phyloP scores from a whole-genome alignment of 495 filamentous ascomycete genomes.

The Venustampulla echinocandica region DNA sequence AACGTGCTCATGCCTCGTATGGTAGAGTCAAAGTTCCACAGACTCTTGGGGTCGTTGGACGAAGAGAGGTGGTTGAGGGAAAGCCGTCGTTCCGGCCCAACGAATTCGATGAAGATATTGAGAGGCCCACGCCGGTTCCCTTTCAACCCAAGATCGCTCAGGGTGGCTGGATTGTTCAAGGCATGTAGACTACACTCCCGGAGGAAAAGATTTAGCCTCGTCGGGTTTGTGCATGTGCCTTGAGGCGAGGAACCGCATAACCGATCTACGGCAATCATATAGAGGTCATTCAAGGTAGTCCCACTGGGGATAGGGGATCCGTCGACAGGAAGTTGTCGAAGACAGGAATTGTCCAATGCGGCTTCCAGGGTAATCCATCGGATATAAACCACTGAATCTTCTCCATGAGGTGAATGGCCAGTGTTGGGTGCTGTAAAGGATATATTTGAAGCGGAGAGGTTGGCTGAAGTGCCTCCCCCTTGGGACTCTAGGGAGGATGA shows the following conservation, averaged over 20 bases:
- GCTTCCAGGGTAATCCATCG: slow-evolving; percentile 13
- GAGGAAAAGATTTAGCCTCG: slow-evolving; percentile 9
- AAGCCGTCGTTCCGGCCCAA: background rate
- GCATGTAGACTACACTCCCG: slow-evolving; percentile 10
- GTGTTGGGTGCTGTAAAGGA: background rate
- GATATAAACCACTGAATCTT: slow-evolving; percentile 1
- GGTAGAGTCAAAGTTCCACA: slow-evolving; percentile 12
- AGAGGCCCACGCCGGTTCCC: slow-evolving; percentile 6
- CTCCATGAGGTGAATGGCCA: background rate
- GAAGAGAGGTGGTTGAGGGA: slow-evolving; percentile 3
- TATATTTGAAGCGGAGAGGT: background rate
- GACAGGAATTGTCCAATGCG: slow-evolving; percentile 3
- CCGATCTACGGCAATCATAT: slow-evolving; percentile 6
- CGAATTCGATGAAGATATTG: slow-evolving; percentile 13
- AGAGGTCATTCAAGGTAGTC: slow-evolving; percentile 8
- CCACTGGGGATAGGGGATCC: background rate
- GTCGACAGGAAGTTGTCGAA: slow-evolving; percentile 10
- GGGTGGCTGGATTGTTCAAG: slow-evolving; percentile 7
- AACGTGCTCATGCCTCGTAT: slow-evolving; percentile 10
- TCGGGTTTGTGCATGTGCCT: slow-evolving; percentile 2
- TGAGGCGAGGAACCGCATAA: background rate
- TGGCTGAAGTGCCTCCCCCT: background rate
- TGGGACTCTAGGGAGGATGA: too few relatives aligned
- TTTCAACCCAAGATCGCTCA: slow-evolving; percentile 8
- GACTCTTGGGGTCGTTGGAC: background rate